These are phyloP conservation scores for Aspergillus nomiae DNA, from an alignment of 2,329 filamentous ascomycete species.

Conservation along the genomic window DNA sequence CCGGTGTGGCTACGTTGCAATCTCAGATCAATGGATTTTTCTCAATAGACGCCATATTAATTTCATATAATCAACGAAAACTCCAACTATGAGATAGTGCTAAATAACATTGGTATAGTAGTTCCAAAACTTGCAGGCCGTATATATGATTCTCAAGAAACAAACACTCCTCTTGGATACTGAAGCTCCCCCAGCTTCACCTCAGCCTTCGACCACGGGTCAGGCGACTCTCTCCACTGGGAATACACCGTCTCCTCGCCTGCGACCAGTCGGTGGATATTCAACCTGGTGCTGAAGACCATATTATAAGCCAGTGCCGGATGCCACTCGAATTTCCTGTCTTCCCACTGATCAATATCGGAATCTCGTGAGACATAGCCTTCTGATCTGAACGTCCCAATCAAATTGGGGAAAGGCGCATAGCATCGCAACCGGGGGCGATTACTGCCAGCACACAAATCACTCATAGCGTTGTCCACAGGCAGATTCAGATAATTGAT, in stretches of 20 bases:
- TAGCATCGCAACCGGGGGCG: conserved; percentile 34
- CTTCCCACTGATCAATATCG: conserved; percentile 28
- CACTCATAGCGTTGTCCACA: conserved; percentile 49
- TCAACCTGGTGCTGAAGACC: conserved; percentile 28
- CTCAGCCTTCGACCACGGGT: conserved; percentile 23
- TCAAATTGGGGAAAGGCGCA: conserved; percentile 50
- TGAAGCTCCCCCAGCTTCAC: conserved; percentile 20
- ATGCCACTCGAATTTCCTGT: conserved; percentile 12
- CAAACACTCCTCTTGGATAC: conserved; percentile 24
- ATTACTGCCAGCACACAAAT: conserved; percentile 48
- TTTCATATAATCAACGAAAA: neutral
- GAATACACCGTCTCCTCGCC: conserved; percentile 21
- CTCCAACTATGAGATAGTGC: neutral
- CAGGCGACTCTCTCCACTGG: conserved; percentile 21
- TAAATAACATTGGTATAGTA: neutral
- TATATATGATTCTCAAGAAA: conserved; percentile 2
- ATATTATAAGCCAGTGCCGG: conserved; percentile 22
- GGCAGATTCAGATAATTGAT: conserved; percentile 29
- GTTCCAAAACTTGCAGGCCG: neutral
- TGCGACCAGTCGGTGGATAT: conserved; percentile 25
- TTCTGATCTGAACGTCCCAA: conserved; percentile 49
- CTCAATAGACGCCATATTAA: neutral
- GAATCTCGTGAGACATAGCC: conserved; percentile 35
- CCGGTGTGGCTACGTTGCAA: neutral
- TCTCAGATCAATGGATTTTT: neutral